Conservation (phyloP, 2,329 filamentous ascomycete species). For the Calonectria hawksworthii region DNA sequence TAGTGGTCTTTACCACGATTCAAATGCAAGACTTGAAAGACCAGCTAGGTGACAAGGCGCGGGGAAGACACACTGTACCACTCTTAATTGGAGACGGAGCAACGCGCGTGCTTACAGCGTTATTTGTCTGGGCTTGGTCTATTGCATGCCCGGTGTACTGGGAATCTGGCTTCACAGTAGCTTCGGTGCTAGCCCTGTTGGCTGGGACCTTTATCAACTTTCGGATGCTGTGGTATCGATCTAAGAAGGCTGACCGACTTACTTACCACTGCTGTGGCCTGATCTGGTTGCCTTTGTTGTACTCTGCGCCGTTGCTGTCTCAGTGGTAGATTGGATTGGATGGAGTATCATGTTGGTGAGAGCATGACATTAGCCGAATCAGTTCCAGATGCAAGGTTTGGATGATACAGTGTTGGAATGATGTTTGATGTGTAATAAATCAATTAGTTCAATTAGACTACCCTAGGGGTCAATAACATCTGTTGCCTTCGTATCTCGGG, state of each 20-base stretch:
- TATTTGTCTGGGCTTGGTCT: not conserved
- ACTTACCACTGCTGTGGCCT: not conserved
- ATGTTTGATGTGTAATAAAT: accelerated
- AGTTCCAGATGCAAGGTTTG: not conserved
- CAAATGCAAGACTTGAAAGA: not conserved
- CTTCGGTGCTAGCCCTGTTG: not conserved
- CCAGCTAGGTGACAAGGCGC: not conserved
- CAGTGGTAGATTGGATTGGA: not conserved
- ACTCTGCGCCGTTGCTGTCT: not conserved
- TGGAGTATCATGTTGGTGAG: not conserved
- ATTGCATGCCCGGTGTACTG: not conserved
- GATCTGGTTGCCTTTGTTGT: not conserved
- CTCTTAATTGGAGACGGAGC: not conserved
- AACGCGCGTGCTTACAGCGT: not conserved
- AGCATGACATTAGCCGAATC: not conserved
- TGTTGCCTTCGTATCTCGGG: no score
- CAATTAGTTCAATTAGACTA: not conserved
- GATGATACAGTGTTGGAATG: not conserved
- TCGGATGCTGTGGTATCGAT: not conserved
- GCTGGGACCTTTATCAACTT: not conserved
- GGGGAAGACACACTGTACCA: not conserved
- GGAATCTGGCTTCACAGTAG: not conserved
- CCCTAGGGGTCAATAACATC: no score
- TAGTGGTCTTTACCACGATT: not conserved
- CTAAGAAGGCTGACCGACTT: not conserved